Percentiles rank a stretch among this genome's conserved stretches.
These are phyloP conservation scores for Auriscalpium microsporum DNA, from an alignment of 768 basidiomycete species.

Conservation along the genomic window DNA sequence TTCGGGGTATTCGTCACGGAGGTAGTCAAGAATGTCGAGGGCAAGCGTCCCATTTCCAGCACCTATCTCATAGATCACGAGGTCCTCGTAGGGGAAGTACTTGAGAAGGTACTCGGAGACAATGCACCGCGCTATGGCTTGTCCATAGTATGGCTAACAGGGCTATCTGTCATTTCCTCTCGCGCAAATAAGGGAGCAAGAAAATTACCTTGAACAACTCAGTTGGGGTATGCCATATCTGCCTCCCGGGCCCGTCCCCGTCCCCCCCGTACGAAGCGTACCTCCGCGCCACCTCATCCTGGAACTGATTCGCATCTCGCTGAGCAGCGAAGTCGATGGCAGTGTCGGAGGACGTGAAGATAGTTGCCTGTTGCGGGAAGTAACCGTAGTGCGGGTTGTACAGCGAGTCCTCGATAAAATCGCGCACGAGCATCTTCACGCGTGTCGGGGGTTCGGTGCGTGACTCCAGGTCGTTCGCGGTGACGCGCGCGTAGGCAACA, in stretches of 20 bases:
- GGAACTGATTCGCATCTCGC: constrained; percentile 66
- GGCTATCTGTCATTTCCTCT: constrained; percentile 4
- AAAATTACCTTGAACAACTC: constrained; percentile 84
- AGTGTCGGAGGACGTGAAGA: constrained; percentile 60
- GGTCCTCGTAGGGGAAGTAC: constrained; percentile 93
- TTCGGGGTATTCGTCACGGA: constrained; percentile 73
- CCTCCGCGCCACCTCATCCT: constrained; percentile 66
- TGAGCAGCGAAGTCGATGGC: constrained; percentile 63
- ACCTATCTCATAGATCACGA: constrained; percentile 94
- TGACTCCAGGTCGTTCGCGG: constrained; percentile 60
- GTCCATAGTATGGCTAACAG: constrained; percentile 85
- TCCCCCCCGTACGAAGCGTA: constrained; percentile 67
- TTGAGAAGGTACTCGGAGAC: constrained; percentile 89
- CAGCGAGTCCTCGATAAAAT: constrained; percentile 93
- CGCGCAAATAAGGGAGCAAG: neutral
- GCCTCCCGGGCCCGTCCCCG: constrained; percentile 66
- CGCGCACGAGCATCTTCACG: constrained; percentile 91
- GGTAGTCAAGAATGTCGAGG: constrained; percentile 73
- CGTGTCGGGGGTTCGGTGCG: constrained; percentile 54
- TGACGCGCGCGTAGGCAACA: constrained; percentile 47
- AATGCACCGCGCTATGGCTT: constrained; percentile 81
- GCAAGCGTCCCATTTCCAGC: constrained; percentile 97
- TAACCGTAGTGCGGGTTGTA: constrained; percentile 99
- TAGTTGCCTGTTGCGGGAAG: constrained; percentile 87
- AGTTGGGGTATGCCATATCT: constrained; percentile 98